Conservation (phyloP, 192 early-diverging fungal species). For the Coemansia sp. region DNA sequence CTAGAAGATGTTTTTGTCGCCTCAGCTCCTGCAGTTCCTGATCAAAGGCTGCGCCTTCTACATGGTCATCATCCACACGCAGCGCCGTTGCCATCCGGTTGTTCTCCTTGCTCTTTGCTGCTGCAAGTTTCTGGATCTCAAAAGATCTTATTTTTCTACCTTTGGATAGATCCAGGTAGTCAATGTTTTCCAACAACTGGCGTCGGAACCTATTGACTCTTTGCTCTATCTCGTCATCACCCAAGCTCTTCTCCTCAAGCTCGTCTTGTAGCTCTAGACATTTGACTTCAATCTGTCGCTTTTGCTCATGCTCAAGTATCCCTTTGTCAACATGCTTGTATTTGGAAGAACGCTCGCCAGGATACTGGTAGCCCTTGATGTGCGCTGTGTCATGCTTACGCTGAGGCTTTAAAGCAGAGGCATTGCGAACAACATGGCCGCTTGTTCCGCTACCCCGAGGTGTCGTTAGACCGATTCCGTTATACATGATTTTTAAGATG, state of each 20-base stretch:
- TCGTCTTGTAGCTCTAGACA: conserved; percentile 79
- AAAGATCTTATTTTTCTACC: conserved; percentile 48
- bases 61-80: conserved; percentile 64
- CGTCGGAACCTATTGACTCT: conserved; percentile 63
- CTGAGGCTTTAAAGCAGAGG: conserved; percentile 68
- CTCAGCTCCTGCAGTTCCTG: conserved; percentile 63
- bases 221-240: conserved; percentile 67
- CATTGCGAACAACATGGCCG: conserved; percentile 92
- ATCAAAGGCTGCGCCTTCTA: conserved; percentile 76
- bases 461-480: conserved; percentile 79
- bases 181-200: conserved; percentile 60
- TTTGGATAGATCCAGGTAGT: conserved; percentile 16
- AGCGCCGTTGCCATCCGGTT: conserved; percentile 65
- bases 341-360: conserved; percentile 49
- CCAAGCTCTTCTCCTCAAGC: conserved; percentile 73
- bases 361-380: conserved; percentile 2
- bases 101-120: conserved; percentile 72
- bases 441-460: conserved; percentile 90
- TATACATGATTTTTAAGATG: conserved; percentile 57
- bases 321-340: conserved; percentile 43
- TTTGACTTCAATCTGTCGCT: conserved; percentile 84
- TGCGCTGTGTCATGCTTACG: conserved; percentile 55
- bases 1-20: conserved; percentile 27
- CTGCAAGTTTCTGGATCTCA: conserved; percentile 71
- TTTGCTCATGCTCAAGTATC: conserved; percentile 81